phyloP scores from a whole-genome alignment of 192 early-diverging fungal genomes.

The Coemansia sp. region DNA sequence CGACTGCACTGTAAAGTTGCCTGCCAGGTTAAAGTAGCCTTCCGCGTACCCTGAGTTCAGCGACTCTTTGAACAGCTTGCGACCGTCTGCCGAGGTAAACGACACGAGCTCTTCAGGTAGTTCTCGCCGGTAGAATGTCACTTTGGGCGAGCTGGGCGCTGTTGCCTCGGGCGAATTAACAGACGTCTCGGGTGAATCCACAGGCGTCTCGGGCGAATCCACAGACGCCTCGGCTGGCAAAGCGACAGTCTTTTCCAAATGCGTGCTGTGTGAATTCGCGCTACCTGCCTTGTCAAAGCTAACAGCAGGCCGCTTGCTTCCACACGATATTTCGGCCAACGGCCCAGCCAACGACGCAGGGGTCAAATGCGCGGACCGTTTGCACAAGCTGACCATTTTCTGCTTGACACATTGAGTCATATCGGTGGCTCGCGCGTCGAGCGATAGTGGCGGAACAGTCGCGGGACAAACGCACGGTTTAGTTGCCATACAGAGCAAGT shows the following conservation, averaged over 20 bases:
- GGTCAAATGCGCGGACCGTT: conserved; percentile 4
- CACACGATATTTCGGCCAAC: conserved; percentile 1
- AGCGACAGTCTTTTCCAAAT: too few species aligned
- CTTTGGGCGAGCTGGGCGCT: conserved; percentile 16
- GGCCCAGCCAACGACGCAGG: not conserved
- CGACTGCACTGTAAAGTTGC: conserved; percentile 88
- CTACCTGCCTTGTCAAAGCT: not conserved
- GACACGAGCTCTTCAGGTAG: conserved; percentile 68
- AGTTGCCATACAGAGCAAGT: not conserved
- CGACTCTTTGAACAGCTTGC: conserved; percentile 75
- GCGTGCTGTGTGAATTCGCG: too few species aligned
- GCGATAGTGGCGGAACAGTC: not conserved
- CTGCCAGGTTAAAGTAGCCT: conserved; percentile 81
- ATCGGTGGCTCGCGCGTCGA: not conserved
- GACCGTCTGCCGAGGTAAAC: conserved; percentile 78
- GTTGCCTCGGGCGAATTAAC: not conserved
- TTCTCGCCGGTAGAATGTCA: conserved; percentile 64
- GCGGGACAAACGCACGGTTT: not conserved
- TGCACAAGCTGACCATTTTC: conserved; percentile 32
- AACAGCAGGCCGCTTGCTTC: not conserved
- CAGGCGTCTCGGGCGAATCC: not conserved
- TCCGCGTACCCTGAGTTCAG: conserved; percentile 77
- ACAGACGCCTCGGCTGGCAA: too few species aligned
- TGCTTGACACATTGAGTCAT: conserved; percentile 17
- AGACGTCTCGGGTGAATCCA: not conserved